A percentile compares a stretch with the other conserved stretches of the same genome.
These are phyloP conservation scores for Tuber umbilicatum DNA, from an alignment of 495 filamentous ascomycete species.

Conservation along the genomic window DNA sequence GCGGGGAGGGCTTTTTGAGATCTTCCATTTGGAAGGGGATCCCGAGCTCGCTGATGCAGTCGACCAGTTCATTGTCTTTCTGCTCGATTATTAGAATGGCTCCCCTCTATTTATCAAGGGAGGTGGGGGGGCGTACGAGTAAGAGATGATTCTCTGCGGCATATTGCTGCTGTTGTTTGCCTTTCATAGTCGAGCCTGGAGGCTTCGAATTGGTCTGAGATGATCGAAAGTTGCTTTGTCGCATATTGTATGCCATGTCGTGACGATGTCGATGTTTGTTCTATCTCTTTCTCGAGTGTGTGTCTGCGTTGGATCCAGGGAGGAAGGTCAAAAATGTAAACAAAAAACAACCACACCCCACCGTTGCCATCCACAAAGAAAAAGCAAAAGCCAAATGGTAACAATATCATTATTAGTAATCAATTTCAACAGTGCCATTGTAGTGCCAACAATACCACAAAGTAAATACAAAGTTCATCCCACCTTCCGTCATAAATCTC, in stretches of 20 bases:
- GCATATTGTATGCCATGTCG: conserved; percentile 30
- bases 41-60: conserved; percentile 93
- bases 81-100: conserved; percentile 9
- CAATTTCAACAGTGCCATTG: background rate
- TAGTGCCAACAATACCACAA: too few relatives aligned
- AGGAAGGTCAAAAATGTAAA: conserved; percentile 13
- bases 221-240: conserved; percentile 36
- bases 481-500: background rate
- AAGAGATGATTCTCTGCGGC: conserved; percentile 28
- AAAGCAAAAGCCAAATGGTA: background rate
- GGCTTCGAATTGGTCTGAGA: conserved; percentile 31
- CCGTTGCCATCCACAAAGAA: conserved; percentile 20
- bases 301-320: background rate
- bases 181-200: conserved; percentile 19
- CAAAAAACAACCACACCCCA: conserved; percentile 10
- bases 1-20: conserved; percentile 84
- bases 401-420: conserved; percentile 25
- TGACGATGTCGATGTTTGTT: background rate
- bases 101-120: background rate
- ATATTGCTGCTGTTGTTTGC: conserved; percentile 26
- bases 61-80: conserved; percentile 78
- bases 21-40: conserved; percentile 82
- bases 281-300: background rate
- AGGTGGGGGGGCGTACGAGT: conserved; percentile 13
- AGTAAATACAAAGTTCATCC: background rate